Base-by-base conservation (phyloP, 352 stramenopile species). In the Globisporangium spinosum region DNA sequence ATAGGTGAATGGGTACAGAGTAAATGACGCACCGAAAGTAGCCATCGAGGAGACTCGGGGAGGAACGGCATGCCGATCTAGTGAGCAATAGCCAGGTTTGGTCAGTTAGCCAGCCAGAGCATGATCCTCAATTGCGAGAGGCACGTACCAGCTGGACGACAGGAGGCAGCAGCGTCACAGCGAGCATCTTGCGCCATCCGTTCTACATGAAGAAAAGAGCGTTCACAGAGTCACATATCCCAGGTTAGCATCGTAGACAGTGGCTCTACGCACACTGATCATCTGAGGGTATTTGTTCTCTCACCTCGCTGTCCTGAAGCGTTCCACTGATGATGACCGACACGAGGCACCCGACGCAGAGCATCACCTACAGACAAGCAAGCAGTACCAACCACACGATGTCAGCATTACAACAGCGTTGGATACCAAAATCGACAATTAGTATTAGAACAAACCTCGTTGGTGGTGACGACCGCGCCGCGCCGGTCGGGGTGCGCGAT, bases 11-110 rank as follows among this genome's bases (percentile, higher is more conserved):
- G 34, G 25, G 23, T 20, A 25, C 3, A 20, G 32, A 6, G 27
- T 20, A 51, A 23, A 51, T 23, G 20, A 79, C 70, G 35, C 23
- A 89, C 83, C 40, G 77, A 79, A 43, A 88, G 74, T 9, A 91
- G 72, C 83, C 83, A 91, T 43, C 83, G 78, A 51, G 80, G 82
- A 8, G 83, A 91, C 68, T 91, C 83, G 0, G 83, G 83, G 4
- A 90, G 70, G 51, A 90, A 87, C 9, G 81, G 81, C 78, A 91
- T 85, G 10, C 83, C 83, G 35, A 85, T 58, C 82, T 90, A 64
- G 0, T 17, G 6, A 27, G 20, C 8, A 60, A n/a, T n/a, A 56
- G 7, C 13, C 34, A 69, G 13, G 59, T 22, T 51, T 5, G 23
- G 20, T n/a, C 54, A 45, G 22, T 60, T n/a, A 61, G 35, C 59